Conservation (phyloP, 1,284 basidiomycete genomes). For the Cutaneotrichosporon spelunceum region DNA sequence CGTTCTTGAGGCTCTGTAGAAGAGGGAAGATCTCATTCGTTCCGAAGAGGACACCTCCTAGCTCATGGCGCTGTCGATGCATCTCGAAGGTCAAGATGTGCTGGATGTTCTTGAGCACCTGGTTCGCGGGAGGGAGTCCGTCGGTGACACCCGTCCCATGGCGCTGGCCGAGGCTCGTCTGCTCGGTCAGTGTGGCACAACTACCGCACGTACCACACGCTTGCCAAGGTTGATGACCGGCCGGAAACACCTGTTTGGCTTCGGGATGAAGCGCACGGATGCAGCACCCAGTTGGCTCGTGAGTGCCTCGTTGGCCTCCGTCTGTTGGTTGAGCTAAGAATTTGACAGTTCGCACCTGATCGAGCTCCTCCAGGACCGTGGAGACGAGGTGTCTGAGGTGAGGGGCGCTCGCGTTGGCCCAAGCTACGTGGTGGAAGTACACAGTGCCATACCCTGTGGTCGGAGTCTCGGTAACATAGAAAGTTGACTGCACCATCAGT, state of each 20-base stretch:
- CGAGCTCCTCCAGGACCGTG: slow-evolving; percentile 41
- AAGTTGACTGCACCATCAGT: slow-evolving; percentile 65
- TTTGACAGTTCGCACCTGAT: slow-evolving; percentile 30
- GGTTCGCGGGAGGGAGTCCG: slow-evolving; percentile 56
- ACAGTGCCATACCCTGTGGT: slow-evolving; percentile 80
- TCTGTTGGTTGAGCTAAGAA: slow-evolving; percentile 1
- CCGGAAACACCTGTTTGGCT: slow-evolving; percentile 80
- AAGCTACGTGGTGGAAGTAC: slow-evolving; percentile 93
- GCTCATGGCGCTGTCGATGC: slow-evolving; percentile 60
- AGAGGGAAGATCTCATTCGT: slow-evolving; percentile 73
- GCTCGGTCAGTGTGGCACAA: slow-evolving; percentile 5
- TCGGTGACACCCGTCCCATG: slow-evolving; percentile 20
- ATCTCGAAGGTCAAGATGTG: slow-evolving; percentile 82
- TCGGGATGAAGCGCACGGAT: slow-evolving; percentile 84
- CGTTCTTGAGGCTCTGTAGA: slow-evolving; percentile 67
- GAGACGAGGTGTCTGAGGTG: slow-evolving; percentile 65
- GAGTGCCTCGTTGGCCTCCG: slow-evolving; percentile 2
- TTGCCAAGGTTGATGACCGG: slow-evolving; percentile 89
- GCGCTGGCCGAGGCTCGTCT: slow-evolving; percentile 15
- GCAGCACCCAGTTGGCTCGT: slow-evolving; percentile 35
- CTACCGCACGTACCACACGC: slow-evolving; percentile 52
- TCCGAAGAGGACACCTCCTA: slow-evolving; percentile 79
- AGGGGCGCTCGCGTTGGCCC: slow-evolving; percentile 77
- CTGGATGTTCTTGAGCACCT: slow-evolving; percentile 76
- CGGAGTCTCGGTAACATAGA: slow-evolving; percentile 90